Evolutionary conservation across 1,284 basidiomycete genomes (phyloP).

Genomic region (Sutorius eximius): DNA sequence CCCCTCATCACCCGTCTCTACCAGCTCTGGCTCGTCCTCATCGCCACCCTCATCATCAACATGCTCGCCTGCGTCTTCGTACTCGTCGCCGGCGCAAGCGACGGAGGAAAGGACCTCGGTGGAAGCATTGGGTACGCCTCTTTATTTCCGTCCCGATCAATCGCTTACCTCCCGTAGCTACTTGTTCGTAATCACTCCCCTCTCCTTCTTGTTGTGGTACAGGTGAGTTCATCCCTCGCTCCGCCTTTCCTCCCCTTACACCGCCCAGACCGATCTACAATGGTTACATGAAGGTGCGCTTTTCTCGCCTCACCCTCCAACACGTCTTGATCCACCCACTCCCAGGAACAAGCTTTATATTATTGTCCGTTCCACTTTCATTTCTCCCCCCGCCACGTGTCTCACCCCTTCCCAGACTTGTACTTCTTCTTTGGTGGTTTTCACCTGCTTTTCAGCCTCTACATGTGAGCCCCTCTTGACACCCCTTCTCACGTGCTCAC

Average conservation of each 20-base stretch:
- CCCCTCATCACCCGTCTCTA: constrained; percentile 83
- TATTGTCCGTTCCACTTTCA: constrained; percentile 58
- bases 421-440: constrained; percentile 96
- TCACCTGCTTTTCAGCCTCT: constrained; percentile 88
- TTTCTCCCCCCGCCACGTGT: neutral
- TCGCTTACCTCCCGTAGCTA: constrained; percentile 55
- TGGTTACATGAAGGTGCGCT: constrained; percentile 88
- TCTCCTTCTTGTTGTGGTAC: constrained; percentile 92
- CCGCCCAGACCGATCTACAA: constrained; percentile 86
- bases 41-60: constrained; percentile 82
- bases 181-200: constrained; percentile 73
- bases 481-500: constrained; percentile 19
- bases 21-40: constrained; percentile 83
- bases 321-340: constrained; percentile 14
- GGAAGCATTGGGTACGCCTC: constrained; percentile 71
- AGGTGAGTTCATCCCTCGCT: constrained; percentile 46
- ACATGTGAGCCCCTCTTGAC: constrained; percentile 59
- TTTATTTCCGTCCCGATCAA: constrained; percentile 29
- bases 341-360: constrained; percentile 80
- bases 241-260: constrained; percentile 9
- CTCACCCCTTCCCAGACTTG: constrained; percentile 59
- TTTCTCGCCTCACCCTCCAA: constrained; percentile 5
- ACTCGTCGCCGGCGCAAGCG: constrained; percentile 71
- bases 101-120: constrained; percentile 80
- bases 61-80: constrained; percentile 89